phyloP scores from a whole-genome alignment of 2,329 filamentous ascomycete genomes.

The Fusarium chaquense region DNA sequence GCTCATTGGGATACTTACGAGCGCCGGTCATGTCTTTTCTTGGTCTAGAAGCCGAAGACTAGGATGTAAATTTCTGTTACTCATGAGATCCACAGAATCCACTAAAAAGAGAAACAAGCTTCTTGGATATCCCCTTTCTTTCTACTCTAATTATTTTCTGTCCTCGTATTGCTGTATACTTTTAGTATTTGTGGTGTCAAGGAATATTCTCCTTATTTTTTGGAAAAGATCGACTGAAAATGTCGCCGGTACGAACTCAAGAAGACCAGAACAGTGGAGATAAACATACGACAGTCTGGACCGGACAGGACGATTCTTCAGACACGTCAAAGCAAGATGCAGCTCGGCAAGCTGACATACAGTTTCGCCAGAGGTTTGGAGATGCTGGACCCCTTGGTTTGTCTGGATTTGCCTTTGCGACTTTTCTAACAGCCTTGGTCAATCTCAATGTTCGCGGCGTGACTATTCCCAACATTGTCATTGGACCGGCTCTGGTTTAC shows the following conservation, averaged over 20 bases:
- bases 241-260: neutral
- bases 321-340: neutral
- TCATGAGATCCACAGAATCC: conserved; percentile 2
- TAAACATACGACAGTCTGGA: conserved; percentile 1
- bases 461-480: conserved; percentile 8
- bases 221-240: neutral
- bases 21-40: neutral
- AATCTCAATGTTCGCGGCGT: conserved; percentile 12
- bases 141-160: neutral
- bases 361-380: conserved; percentile 13
- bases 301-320: neutral
- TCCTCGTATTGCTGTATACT: neutral
- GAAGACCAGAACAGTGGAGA: neutral
- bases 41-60: neutral
- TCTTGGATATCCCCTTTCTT: neutral
- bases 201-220: fast-evolving
- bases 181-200: fast-evolving
- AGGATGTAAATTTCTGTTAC: neutral
- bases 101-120: conserved; percentile 18
- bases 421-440: conserved; percentile 9
- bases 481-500: conserved; percentile 13
- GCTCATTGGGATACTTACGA: neutral
- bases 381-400: conserved; percentile 15
- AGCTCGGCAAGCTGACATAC: neutral
- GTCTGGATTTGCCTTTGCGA: conserved; percentile 12